Base-by-base conservation (phyloP, 345 rosid species). In the Salix viminalis region DNA sequence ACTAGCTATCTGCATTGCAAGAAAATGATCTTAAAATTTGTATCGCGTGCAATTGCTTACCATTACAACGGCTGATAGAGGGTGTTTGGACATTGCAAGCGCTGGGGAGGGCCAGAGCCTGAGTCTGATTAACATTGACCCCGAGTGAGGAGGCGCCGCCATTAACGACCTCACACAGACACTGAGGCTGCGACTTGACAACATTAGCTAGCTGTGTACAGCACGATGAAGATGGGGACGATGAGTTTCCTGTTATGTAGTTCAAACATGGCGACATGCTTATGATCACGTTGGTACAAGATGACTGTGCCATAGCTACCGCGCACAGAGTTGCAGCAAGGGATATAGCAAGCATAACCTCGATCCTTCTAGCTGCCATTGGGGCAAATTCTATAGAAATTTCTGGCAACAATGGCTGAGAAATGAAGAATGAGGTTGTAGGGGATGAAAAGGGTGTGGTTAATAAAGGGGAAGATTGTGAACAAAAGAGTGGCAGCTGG, bases 11-110 rank as follows among this genome's bases (percentile, higher is more conserved):
- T 67, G 70, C 39, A 16, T 32, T 21, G 44, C 9, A 13, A 67
- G 7, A 37, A 36, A 37, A 16, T 32, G 39, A 58, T 10, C 24
- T 9, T 58, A 58, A 26, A 58, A 19, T 10, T 67, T 19, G 70
- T 1, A 16, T 32, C 4, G 15, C 12, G 19, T 28, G 44, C 36
- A 21, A 36, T 30, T 32, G 39, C 64, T 61, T 23, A 74, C 83
- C 83, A 39, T 36, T 71, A 74, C 86, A 84, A 28, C 52, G 26
- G 54, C 82, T 67, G 34, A 50, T 41, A 12, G 84, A 69, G 56
- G 84, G 80, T 54, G 77, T 75, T 75, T 74, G 76, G 72, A 83
- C 79, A 15, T 75, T 80, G 72, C 86, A 83, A 42, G 79, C 79
- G 16, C 16, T 24, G 65, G 86, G 86, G 39, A 83, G 81, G 39